These are phyloP conservation scores for Diospyros lotus DNA, from an alignment of 148 eudicot species.

Conservation along the genomic window DNA sequence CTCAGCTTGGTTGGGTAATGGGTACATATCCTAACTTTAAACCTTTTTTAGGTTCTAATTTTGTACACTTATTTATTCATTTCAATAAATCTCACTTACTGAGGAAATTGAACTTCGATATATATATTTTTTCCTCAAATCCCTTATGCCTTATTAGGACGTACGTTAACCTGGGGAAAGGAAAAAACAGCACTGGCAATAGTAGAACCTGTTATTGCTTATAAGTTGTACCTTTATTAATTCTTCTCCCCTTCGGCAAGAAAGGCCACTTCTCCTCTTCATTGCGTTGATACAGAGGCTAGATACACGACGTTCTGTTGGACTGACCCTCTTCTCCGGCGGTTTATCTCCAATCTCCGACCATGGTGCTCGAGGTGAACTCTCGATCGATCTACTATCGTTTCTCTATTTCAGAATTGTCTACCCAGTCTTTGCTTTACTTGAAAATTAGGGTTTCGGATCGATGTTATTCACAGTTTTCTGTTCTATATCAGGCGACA, in stretches of 20 bases:
- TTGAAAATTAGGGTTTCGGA: constrained; percentile 23
- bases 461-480: not conserved
- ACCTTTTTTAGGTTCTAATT: no score
- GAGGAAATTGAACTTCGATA: no score
- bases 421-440: not conserved
- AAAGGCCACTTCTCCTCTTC: not conserved
- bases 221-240: no score
- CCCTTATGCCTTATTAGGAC: no score
- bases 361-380: constrained; percentile 78
- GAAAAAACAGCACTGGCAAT: no score
- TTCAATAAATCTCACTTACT: no score
- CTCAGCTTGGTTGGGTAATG: no score
- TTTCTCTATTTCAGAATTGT: not conserved
- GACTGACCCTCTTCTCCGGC: constrained; percentile 15
- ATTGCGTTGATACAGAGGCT: not conserved
- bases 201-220: no score
- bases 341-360: constrained; percentile 5
- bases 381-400: not conserved
- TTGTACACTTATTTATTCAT: no score
- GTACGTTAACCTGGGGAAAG: no score
- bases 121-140: no score
- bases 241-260: not conserved
- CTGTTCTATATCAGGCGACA: constrained; percentile 54
- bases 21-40: no score
- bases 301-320: not conserved